phyloP scores from a whole-genome alignment of 768 basidiomycete genomes.

The Rhizopogon rudus region DNA sequence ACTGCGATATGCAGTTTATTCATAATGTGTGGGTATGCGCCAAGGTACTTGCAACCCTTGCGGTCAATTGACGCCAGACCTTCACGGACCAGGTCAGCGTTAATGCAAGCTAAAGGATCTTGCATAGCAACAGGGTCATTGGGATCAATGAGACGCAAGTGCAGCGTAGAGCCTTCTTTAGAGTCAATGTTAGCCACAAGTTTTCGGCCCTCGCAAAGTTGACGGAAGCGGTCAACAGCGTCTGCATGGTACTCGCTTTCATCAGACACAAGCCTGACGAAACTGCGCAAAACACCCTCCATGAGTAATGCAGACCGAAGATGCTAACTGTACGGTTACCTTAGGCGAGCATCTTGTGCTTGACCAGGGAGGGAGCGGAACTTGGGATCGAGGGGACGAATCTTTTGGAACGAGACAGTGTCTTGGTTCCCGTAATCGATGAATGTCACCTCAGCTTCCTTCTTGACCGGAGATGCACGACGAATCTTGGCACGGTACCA shows the following conservation, averaged over 20 bases:
- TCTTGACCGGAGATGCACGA: conserved; percentile 80
- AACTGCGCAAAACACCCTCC: conserved; percentile 40
- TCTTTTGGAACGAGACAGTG: conserved; percentile 71
- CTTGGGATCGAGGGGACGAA: conserved; percentile 84
- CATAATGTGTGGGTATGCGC: conserved; percentile 62
- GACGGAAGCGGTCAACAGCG: conserved; percentile 81
- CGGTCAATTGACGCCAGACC: conserved; percentile 80
- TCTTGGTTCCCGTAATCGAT: conserved; percentile 97
- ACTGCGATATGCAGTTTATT: conserved; percentile 61
- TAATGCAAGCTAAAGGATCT: conserved; percentile 76
- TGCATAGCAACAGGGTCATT: conserved; percentile 59
- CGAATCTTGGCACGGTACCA: conserved; percentile 97
- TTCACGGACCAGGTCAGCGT: conserved; percentile 85
- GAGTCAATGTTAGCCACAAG: conserved; percentile 95
- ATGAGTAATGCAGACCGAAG: neutral
- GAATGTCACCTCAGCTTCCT: conserved; percentile 92
- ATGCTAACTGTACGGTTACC: conserved; percentile 34
- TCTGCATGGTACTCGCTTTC: conserved; percentile 87
- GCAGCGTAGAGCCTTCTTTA: conserved; percentile 70
- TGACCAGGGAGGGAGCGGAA: conserved; percentile 91
- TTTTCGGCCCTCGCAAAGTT: conserved; percentile 87
- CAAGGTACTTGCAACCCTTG: conserved; percentile 69
- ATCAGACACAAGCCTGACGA: conserved; percentile 75
- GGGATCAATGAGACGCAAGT: conserved; percentile 92
- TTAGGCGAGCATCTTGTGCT: conserved; percentile 90